Conservation (phyloP, 2,329 filamentous ascomycete species). For the Fusarium pseudonygamai region DNA sequence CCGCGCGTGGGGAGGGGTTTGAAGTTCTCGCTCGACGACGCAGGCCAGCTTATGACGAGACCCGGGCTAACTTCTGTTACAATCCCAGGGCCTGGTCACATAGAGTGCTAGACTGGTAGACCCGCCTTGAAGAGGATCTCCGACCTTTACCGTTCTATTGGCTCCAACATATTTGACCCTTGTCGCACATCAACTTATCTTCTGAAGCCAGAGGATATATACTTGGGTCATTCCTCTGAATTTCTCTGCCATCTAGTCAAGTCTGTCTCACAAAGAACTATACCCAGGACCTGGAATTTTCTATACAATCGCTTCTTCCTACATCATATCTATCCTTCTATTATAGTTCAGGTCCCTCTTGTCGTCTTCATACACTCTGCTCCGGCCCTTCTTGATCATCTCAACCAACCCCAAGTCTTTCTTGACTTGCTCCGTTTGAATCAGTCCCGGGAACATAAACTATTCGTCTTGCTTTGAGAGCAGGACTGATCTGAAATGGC, state of each 20-base stretch:
- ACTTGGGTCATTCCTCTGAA: slow-evolving; percentile 40
- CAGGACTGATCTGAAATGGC: slow-evolving; percentile 53
- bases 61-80: slow-evolving; percentile 40
- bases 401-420: slow-evolving; percentile 13
- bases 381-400: background rate
- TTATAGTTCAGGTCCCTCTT: slow-evolving; percentile 1
- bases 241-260: slow-evolving; percentile 36
- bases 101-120: slow-evolving; percentile 35
- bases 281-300: slow-evolving; percentile 27
- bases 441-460: background rate
- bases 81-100: slow-evolving; percentile 39
- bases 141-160: slow-evolving; percentile 46
- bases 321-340: slow-evolving; percentile 17
- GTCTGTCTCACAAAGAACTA: slow-evolving; percentile 38
- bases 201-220: slow-evolving; percentile 41
- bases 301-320: slow-evolving; percentile 25
- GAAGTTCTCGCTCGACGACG: slow-evolving; percentile 33
- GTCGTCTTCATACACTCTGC: slow-evolving; percentile 19
- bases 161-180: slow-evolving; percentile 44
- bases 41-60: slow-evolving; percentile 42
- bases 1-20: slow-evolving; percentile 35
- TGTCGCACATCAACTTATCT: slow-evolving; percentile 42
- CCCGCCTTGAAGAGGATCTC: slow-evolving; percentile 44
- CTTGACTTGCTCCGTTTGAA: slow-evolving; percentile 3
- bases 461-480: slow-evolving; percentile 39